phyloP scores from a whole-genome alignment of 2,329 filamentous ascomycete genomes.

The Diplodia seriata region DNA sequence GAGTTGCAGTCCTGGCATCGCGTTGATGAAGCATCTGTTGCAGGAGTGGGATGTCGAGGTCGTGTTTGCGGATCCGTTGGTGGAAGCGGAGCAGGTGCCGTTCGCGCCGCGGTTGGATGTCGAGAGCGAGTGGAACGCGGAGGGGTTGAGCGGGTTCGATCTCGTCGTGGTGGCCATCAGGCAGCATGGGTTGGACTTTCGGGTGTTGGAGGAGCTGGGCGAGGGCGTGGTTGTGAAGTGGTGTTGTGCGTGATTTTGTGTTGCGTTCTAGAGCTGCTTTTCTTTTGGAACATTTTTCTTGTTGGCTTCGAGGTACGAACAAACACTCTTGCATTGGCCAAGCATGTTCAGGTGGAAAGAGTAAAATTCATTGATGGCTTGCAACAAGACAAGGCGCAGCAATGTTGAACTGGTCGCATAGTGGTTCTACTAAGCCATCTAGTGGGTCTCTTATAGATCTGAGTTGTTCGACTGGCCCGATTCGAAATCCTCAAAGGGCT shows the following conservation, averaged over 20 bases:
- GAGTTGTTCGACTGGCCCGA: no score
- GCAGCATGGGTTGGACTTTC: slow-evolving; percentile 54
- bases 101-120: slow-evolving; percentile 51
- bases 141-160: slow-evolving; percentile 52
- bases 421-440: no score
- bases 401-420: no score
- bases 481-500: no score
- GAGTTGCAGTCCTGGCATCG: slow-evolving; percentile 57
- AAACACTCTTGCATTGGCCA: background rate
- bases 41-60: slow-evolving; percentile 52
- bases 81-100: slow-evolving; percentile 53
- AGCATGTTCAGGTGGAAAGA: background rate
- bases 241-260: slow-evolving; percentile 18
- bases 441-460: no score
- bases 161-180: slow-evolving; percentile 55
- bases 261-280: no score
- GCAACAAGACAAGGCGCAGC: background rate
- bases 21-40: slow-evolving; percentile 47
- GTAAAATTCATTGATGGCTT: background rate
- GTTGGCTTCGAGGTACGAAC: background rate
- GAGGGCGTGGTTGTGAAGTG: slow-evolving; percentile 44
- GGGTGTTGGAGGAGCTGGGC: slow-evolving; percentile 46
- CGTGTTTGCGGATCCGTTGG: slow-evolving; percentile 54
- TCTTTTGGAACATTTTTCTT: background rate
- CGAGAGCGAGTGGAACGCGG: slow-evolving; percentile 48